Evolutionary conservation across 495 filamentous ascomycete genomes (phyloP), one percentile per base, ranked within the genome.

Genomic region (Talaromyces proteolyticus): DNA sequence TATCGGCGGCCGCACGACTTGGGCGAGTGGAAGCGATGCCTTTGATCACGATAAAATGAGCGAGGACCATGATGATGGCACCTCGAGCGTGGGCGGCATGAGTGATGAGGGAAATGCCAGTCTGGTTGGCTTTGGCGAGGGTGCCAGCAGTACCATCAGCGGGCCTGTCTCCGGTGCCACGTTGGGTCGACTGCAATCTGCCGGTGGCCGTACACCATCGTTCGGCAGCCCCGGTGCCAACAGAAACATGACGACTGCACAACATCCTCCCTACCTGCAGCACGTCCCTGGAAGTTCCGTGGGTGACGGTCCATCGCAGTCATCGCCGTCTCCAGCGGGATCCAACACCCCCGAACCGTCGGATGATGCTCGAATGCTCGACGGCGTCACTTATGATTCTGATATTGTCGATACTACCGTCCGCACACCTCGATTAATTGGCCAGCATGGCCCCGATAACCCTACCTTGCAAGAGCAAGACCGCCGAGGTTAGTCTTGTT

Each of bases 61-160:
- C 62, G 84, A 86, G 52, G 80, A 79, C 49, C 81, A 76, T 23
- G 79, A 86, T 8, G 81, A 84, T 44, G 80, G 76, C 3, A 76
- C 74, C 21, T 75, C 70, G 42, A 82, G 75, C 55, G 78, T 86
- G 17, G 82, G 88, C 51, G 47, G 83, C 54, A 80, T 91, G 73
- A 89, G 85, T 52, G 90, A 95, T 54, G 88, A 91, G 56, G 80
- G 78, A 4, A 73, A 77, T 50, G 87, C 82, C 0, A 86, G 80
- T 57, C 69, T 95, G 22, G 90, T 94, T 7, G 91, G 81, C 0
- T 94, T 94, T 51, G 91, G 91, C 44, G 91, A 95, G 60, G 89
- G 88, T 6, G 89, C 90, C 11, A 84, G 84, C 48, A 91, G 84
- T 57, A 90, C 86, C 0, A 77, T 87, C 46, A 82, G 78, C 48